Evolutionary conservation across 192 early-diverging fungal species (phyloP).

Genomic region (Phlyctochytrium planicorne): DNA sequence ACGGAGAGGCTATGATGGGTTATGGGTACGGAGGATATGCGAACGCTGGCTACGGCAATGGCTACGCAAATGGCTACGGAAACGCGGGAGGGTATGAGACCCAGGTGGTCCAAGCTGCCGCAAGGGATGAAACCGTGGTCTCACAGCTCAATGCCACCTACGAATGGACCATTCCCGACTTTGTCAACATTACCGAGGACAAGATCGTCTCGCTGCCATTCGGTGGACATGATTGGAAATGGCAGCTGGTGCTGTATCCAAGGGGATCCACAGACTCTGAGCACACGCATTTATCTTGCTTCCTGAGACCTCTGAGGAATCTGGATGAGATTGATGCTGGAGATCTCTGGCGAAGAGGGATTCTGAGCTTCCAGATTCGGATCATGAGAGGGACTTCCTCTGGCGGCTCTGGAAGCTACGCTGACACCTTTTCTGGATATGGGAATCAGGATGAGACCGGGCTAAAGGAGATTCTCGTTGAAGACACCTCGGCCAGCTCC

Average conservation of each 20-base stretch:
- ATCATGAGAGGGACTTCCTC: conserved; percentile 18
- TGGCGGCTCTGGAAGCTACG: not conserved
- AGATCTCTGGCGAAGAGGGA: conserved; percentile 41
- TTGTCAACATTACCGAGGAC: conserved; percentile 28
- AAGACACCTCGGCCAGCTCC: conserved; percentile 23
- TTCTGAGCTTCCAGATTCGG: conserved; percentile 34
- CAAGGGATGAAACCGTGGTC: too few species aligned
- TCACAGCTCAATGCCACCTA: not conserved
- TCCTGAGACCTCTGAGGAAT: conserved; percentile 41
- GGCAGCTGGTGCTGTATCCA: conserved; percentile 50
- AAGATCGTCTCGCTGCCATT: conserved; percentile 56
- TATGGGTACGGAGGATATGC: not conserved
- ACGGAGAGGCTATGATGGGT: not conserved
- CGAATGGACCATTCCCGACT: conserved; percentile 10
- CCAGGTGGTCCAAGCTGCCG: not conserved
- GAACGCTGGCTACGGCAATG: not conserved
- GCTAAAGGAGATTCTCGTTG: conserved; percentile 30
- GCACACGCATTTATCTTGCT: conserved; percentile 29
- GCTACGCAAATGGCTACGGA: not conserved
- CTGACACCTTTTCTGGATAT: conserved; percentile 24
- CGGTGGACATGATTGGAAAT: conserved; percentile 42
- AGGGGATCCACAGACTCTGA: conserved; percentile 31
- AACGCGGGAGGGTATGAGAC: not conserved
- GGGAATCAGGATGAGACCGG: conserved; percentile 1
- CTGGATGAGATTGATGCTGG: conserved; percentile 29